Evolutionary conservation across 1,284 basidiomycete genomes (phyloP), one percentile per base, ranked within the genome.

Genomic region (Pyrrhoderma noxium): DNA sequence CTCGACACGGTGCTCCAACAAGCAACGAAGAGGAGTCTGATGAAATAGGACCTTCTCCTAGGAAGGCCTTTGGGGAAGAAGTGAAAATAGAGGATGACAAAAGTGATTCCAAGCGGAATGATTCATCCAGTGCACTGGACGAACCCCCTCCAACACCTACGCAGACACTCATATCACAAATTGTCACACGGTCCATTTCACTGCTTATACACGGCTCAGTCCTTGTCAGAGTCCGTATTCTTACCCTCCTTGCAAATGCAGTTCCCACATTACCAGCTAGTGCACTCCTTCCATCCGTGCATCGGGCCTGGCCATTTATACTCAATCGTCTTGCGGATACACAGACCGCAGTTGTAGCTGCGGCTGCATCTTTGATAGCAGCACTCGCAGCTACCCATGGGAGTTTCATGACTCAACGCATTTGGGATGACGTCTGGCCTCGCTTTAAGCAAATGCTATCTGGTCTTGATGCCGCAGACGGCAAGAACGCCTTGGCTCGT

Each of bases 341-440:
- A 0, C 81, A 90, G 61, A 71, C 81, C 1, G 92, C 81, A 60
- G 90, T 96, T 31, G 79, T 90, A 47, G 76, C 77, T 53, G 84
- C 85, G 37, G 83, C 89, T 0, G 82, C 84, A 1, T 69, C 66
- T 2, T 70, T 94, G 31, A 68, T 95, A 14, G 85, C 88, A 55
- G 67, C 77, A 0, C 70, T 97, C 22, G 76, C 80, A 0, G 67
- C 61, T 34, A 72, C 87, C 58, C 79, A 83, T 18, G 92, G 92
- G 13, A 78, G 79, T 47, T 94, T 90, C 67, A 91, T 96, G 86
- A 77, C 76, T 43, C 72, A 80, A 25, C 73, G 86, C 46, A 76
- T 96, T 16, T 85, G 91, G 76, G 89, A 94, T 57, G 89, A 95
- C 57, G 77, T 91, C 14, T 95, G 93, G 92, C 93, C 93, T 1